Evolutionary conservation across 129 eudicot genomes (phyloP), one percentile per base, ranked within the genome.

Genomic region (Centrapalus pauciflorus): DNA sequence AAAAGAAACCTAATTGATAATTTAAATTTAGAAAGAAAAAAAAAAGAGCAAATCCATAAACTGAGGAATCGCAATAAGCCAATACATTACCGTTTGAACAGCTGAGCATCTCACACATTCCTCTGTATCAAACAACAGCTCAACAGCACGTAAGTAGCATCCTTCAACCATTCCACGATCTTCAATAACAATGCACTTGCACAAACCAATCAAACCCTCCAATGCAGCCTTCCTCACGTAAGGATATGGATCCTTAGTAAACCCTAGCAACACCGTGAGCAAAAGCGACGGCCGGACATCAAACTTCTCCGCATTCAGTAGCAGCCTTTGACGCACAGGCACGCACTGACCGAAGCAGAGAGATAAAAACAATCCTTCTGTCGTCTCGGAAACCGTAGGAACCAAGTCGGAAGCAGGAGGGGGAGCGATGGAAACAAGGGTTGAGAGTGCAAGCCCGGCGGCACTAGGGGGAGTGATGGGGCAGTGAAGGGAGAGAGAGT

Each of bases 171-270:
- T 27, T 28, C 75, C 43, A 4, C 56, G 32, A 75, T 88, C 96
- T 71, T 81, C 85, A 45, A 86, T 76, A 2, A 62, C 83, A 62
- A 83, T n/a, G 0, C 63, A 75, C 19, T 71, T 60, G 38, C 85
- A 67, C 72, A 88, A 57, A 30, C 71, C 25, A 71, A 75, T 75
- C 70, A 89, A 70, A 13, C 87, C 95, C 55, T 85, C 95, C 82
- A 88, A 68, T 0, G 96, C 90, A 41, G 73, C 90, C 54, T 38
- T 78, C 76, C 96, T 74, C 20, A 89, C 78, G 5, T 70, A 63
- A 4, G 98, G 95, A 80, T 74, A 88, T 21, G 95, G 98, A 27
- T 92, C 98, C 83, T 80, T 81, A 17, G 85, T 79, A 60, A 92
- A 83, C 70, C 96, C 98, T 28, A 88, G 64, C 19, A 88, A 59